Evolutionary conservation across 192 early-diverging fungal genomes (phyloP).

Genomic region (Backusella liffmaniae): DNA sequence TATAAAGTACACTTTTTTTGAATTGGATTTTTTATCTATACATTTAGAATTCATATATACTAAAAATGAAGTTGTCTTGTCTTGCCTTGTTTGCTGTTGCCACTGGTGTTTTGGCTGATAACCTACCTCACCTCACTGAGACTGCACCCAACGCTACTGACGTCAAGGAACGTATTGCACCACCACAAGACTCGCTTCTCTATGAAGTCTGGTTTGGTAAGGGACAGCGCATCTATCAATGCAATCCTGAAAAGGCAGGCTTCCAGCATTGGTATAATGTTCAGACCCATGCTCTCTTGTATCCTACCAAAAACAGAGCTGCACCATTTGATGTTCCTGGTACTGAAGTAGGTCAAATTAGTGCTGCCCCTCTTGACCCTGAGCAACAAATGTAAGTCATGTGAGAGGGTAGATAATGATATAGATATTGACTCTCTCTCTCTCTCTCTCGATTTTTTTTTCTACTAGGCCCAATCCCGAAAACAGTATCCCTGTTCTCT

Average conservation of each 20-base stretch:
- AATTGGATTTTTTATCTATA: background rate
- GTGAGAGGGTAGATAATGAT: background rate
- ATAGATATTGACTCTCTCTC: background rate
- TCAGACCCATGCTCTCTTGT: constrained; percentile 27
- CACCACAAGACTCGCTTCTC: background rate
- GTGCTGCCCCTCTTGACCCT: constrained; percentile 17
- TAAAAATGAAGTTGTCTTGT: constrained; percentile 9
- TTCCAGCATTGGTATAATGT: constrained; percentile 31
- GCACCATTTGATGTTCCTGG: constrained; percentile 26
- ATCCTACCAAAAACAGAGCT: constrained; percentile 10
- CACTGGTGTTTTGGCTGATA: constrained; percentile 2
- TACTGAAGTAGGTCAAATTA: constrained; percentile 16
- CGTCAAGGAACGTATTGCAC: constrained; percentile 23
- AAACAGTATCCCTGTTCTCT: constrained; percentile 10
- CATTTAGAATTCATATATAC: background rate
- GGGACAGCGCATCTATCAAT: constrained; percentile 24
- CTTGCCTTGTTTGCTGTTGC: background rate
- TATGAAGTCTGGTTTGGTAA: constrained; percentile 26
- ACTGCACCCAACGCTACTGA: background rate
- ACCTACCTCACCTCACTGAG: background rate
- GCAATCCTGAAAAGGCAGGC: constrained; percentile 25
- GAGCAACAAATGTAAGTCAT: constrained; percentile 20
- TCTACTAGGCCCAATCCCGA: constrained; percentile 19
- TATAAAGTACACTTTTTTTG: background rate
- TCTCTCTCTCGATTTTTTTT: background rate